These are phyloP conservation scores for Monilinia laxa DNA, from an alignment of 2,329 filamentous ascomycete genomes.

Conservation along the genomic window DNA sequence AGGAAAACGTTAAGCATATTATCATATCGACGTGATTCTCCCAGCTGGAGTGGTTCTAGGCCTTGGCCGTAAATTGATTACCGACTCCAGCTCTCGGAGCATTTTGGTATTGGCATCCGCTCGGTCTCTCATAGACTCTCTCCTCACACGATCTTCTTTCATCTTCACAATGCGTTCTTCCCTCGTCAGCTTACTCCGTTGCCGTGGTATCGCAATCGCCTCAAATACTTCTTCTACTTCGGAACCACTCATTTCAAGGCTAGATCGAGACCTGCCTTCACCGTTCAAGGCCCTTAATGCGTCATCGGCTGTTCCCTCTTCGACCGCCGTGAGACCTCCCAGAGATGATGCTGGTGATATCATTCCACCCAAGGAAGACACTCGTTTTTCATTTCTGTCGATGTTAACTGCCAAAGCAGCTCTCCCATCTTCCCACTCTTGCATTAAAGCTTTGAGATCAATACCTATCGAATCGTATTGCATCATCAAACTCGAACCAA, in stretches of 20 bases:
- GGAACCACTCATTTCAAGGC: constrained; percentile 52
- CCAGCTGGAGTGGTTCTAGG: constrained; percentile 33
- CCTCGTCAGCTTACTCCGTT: constrained; percentile 69
- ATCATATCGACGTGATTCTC: constrained; percentile 41
- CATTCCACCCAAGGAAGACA: constrained; percentile 58
- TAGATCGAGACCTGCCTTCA: constrained; percentile 55
- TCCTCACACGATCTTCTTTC: constrained; percentile 78
- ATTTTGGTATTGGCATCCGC: constrained; percentile 82
- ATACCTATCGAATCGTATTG: constrained; percentile 95
- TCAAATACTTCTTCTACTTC: constrained; percentile 85
- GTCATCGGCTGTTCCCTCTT: constrained; percentile 60
- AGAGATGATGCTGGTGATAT: constrained; percentile 62
- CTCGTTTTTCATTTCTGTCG: constrained; percentile 72
- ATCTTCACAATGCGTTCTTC: constrained; percentile 88
- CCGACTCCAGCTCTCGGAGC: constrained; percentile 87
- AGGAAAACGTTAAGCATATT: constrained; percentile 22
- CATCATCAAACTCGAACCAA: constrained; percentile 74
- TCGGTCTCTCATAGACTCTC: constrained; percentile 69
- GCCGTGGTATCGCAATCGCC: constrained; percentile 74
- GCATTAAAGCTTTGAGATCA: constrained; percentile 76
- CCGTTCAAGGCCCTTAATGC: constrained; percentile 79
- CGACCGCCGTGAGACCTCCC: constrained; percentile 64
- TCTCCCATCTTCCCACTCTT: constrained; percentile 86
- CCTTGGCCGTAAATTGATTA: constrained; percentile 64
- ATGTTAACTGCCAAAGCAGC: constrained; percentile 79